Evolutionary conservation across 129 eudicot species (phyloP).

Genomic region (Daucus carota): DNA sequence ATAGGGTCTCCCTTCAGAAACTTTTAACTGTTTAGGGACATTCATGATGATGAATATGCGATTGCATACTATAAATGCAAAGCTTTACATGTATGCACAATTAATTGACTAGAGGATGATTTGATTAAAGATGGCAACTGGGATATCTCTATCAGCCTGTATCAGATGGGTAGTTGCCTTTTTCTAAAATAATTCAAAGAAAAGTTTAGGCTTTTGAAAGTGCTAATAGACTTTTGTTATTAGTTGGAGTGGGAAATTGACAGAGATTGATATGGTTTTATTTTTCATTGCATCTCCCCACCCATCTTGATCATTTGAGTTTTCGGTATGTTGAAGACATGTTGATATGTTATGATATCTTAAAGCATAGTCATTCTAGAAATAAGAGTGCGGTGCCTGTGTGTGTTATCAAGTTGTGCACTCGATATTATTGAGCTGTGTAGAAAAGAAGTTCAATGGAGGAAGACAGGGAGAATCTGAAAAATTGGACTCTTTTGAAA

Average conservation of each 20-base stretch:
- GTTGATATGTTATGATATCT: neutral
- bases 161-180: constrained; percentile 3
- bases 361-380: neutral
- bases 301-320: neutral
- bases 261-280: neutral
- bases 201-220: constrained; percentile 18
- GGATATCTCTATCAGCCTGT: constrained; percentile 19
- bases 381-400: neutral
- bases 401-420: neutral
- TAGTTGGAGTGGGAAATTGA: constrained; percentile 18
- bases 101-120: neutral
- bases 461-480: constrained; percentile 10
- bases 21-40: neutral
- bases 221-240: constrained; percentile 36
- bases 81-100: constrained; percentile 4
- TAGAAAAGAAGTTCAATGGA: neutral
- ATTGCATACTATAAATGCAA: neutral
- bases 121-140: constrained; percentile 4
- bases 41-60: constrained; percentile 27
- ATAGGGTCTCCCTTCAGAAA: neutral
- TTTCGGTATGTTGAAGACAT: neutral
- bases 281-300: constrained; percentile 2
- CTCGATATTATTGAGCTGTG: constrained; percentile 16
- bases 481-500: constrained; percentile 15
- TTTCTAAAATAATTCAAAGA: constrained; percentile 3